Percentiles rank a stretch among this genome's conserved stretches.
Evolutionary conservation across 495 filamentous ascomycete genomes (phyloP).

Genomic region (Penicillium canescens): DNA sequence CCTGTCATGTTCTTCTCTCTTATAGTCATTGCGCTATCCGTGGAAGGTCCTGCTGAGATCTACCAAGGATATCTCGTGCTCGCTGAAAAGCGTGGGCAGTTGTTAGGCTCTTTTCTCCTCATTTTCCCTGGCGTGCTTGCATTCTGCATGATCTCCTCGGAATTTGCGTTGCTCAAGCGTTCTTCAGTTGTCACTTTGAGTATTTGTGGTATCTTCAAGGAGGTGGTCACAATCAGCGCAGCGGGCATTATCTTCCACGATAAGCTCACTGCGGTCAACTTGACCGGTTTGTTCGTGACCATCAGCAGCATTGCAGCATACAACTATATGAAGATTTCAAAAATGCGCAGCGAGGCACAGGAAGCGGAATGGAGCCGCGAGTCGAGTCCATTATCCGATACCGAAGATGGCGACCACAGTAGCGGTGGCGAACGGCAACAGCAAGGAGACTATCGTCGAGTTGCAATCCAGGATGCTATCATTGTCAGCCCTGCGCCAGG

Average conservation of each 20-base stretch:
- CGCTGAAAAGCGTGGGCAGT: slow-evolving; percentile 61
- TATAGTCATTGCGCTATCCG: slow-evolving; percentile 75
- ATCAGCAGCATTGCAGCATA: slow-evolving; percentile 84
- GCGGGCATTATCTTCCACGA: slow-evolving; percentile 90
- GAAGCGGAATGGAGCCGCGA: slow-evolving; percentile 29
- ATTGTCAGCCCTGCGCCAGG: slow-evolving; percentile 18
- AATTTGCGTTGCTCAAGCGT: slow-evolving; percentile 93
- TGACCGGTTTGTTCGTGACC: slow-evolving; percentile 84
- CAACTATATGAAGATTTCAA: slow-evolving; percentile 90
- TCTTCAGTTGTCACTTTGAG: slow-evolving; percentile 94
- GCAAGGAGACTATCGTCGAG: slow-evolving; percentile 28
- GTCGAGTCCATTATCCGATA: slow-evolving; percentile 32
- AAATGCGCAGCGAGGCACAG: slow-evolving; percentile 75
- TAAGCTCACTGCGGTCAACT: slow-evolving; percentile 82
- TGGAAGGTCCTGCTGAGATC: slow-evolving; percentile 76
- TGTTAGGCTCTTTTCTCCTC: slow-evolving; percentile 60
- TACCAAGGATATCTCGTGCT: slow-evolving; percentile 61
- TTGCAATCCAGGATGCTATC: slow-evolving; percentile 27
- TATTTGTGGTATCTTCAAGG: slow-evolving; percentile 98
- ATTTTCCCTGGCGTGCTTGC: slow-evolving; percentile 90
- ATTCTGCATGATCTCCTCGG: slow-evolving; percentile 94
- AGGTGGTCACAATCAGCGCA: slow-evolving; percentile 92
- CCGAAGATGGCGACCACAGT: slow-evolving; percentile 28
- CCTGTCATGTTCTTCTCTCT: slow-evolving; percentile 93
- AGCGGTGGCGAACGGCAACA: slow-evolving; percentile 9